Conservation (phyloP, 768 basidiomycete genomes). For the Russula dissimulans region DNA sequence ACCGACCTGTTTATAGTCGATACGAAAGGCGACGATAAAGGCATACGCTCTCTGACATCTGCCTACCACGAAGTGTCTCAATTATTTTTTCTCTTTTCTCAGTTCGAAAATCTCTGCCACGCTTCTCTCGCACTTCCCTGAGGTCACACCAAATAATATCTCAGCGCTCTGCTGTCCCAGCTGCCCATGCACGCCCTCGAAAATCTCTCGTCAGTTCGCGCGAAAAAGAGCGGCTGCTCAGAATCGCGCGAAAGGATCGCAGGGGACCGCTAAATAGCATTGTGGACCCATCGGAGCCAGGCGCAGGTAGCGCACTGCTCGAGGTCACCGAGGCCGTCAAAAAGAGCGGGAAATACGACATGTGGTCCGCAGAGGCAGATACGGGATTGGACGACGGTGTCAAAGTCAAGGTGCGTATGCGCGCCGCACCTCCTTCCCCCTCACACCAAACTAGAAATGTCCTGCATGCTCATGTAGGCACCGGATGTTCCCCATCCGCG, state of each 20-base stretch:
- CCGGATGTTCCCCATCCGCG: conserved; percentile 41
- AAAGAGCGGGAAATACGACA: conserved; percentile 55
- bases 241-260: conserved; percentile 64
- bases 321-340: conserved; percentile 63
- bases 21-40: conserved; percentile 62
- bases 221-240: conserved; percentile 67
- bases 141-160: conserved; percentile 72
- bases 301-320: conserved; percentile 53
- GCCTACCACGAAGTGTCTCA: background rate
- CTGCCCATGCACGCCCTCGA: conserved; percentile 54
- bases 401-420: conserved; percentile 41
- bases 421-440: background rate
- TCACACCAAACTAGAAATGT: background rate
- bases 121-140: conserved; percentile 44
- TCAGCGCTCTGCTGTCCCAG: conserved; percentile 82
- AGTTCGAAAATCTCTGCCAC: conserved; percentile 55
- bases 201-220: conserved; percentile 38
- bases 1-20: conserved; percentile 76
- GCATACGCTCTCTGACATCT: conserved; percentile 32
- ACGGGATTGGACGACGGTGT: conserved; percentile 30
- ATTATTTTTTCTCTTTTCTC: background rate
- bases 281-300: conserved; percentile 58
- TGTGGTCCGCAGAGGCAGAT: conserved; percentile 42
- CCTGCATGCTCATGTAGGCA: conserved; percentile 29
- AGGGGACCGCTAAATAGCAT: conserved; percentile 66